Conservation (phyloP, 768 basidiomycete species). For the Podaxis mareebaensis region DNA sequence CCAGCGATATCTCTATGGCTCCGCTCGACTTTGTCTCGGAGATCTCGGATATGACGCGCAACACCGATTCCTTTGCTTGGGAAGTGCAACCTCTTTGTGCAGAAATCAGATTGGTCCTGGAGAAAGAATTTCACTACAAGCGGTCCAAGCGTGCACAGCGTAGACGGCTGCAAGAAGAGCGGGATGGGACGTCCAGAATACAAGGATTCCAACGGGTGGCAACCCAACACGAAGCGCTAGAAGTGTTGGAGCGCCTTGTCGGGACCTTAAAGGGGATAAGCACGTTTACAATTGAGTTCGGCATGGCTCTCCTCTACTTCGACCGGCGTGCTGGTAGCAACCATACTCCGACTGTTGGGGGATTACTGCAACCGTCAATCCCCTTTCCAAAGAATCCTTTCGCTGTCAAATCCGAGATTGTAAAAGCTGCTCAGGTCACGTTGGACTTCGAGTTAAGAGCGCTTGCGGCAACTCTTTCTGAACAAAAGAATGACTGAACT, state of each 20-base stretch:
- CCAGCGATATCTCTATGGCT: not conserved
- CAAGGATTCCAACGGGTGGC: not conserved
- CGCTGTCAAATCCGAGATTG: not conserved
- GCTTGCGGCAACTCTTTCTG: not conserved
- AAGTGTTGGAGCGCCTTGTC: not conserved
- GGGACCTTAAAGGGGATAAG: not conserved
- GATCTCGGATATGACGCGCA: not conserved
- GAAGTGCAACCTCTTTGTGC: not conserved
- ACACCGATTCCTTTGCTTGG: not conserved
- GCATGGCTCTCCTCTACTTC: not conserved
- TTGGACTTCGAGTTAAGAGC: not conserved
- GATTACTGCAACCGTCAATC: not conserved
- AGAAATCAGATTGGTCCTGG: not conserved
- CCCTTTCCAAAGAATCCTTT: not conserved
- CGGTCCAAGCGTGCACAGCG: not conserved
- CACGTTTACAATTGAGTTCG: not conserved
- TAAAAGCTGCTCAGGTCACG: not conserved
- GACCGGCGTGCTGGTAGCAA: not conserved
- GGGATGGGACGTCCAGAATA: not conserved
- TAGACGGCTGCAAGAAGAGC: not conserved
- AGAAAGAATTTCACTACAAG: not conserved
- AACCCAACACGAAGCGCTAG: not conserved
- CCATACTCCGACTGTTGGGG: not conserved
- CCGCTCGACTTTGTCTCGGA: not conserved
- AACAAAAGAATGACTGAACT: not conserved